These are phyloP conservation scores for Phialophora tarda DNA, from an alignment of 2,329 filamentous ascomycete species.

Conservation along the genomic window DNA sequence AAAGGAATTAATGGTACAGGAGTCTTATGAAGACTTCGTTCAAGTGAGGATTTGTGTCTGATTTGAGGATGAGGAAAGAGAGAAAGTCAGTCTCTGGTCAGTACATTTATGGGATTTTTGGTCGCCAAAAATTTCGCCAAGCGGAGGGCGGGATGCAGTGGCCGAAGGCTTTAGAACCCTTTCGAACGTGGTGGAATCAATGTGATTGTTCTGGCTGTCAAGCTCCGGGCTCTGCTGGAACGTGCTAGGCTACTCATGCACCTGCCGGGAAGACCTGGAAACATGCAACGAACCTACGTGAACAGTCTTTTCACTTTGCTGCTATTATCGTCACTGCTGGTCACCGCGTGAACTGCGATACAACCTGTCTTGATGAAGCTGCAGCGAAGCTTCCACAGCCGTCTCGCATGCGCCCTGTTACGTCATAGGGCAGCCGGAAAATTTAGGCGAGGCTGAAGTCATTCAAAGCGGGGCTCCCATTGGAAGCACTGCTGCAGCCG, in stretches of 20 bases:
- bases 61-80: conserved; percentile 25
- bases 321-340: not conserved
- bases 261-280: not conserved
- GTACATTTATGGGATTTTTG: conserved; percentile 17
- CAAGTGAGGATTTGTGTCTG: conserved; percentile 14
- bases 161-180: conserved; percentile 15
- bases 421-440: not conserved
- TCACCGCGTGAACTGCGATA: not conserved
- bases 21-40: conserved; percentile 24
- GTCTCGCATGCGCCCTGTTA: conserved; percentile 7
- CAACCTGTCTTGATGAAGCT: not conserved
- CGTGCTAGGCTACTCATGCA: not conserved
- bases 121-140: conserved; percentile 18
- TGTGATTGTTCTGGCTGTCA: conserved; percentile 11
- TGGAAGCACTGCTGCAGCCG: not conserved
- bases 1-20: conserved; percentile 17
- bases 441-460: conserved; percentile 11
- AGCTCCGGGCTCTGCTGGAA: not conserved
- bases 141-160: conserved; percentile 15
- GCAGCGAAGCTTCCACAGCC: conserved; percentile 7
- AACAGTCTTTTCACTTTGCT: conserved; percentile 1
- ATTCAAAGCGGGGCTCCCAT: not conserved
- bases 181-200: conserved; percentile 7
- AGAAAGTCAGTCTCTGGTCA: conserved; percentile 8
- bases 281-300: conserved; percentile 8